Evolutionary conservation across 352 stramenopile species (phyloP).

Genomic region (Globisporangium okanoganense): DNA sequence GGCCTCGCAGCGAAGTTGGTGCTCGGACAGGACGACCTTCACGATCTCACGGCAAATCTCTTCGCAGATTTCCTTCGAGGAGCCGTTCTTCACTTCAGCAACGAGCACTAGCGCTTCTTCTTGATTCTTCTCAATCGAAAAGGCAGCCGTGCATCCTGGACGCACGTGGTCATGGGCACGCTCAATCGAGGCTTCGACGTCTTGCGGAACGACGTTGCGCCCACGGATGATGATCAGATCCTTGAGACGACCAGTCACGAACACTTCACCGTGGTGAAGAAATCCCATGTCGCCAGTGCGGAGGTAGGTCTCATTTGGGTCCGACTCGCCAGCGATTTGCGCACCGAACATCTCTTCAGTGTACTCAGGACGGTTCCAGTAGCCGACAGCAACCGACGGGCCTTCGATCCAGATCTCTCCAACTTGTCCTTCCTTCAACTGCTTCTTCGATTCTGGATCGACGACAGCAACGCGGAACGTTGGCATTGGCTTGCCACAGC

Average conservation of each 20-base stretch:
- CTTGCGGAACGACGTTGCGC: slow-evolving; percentile 72
- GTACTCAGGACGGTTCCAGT: slow-evolving; percentile 70
- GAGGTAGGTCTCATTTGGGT: slow-evolving; percentile 34
- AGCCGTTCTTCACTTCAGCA: slow-evolving; percentile 63
- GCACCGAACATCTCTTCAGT: slow-evolving; percentile 71
- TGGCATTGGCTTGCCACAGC: slow-evolving; percentile 77
- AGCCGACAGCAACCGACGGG: slow-evolving; percentile 62
- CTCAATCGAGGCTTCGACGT: slow-evolving; percentile 72
- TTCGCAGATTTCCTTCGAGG: slow-evolving; percentile 41
- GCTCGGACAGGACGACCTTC: slow-evolving; percentile 56
- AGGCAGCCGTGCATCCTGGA: slow-evolving; percentile 70
- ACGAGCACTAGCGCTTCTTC: slow-evolving; percentile 80
- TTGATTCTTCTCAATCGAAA: slow-evolving; percentile 76
- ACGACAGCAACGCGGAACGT: slow-evolving; percentile 72
- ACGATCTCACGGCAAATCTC: slow-evolving; percentile 66
- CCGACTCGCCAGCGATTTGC: slow-evolving; percentile 38
- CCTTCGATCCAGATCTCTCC: slow-evolving; percentile 94
- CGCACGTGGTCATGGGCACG: slow-evolving; percentile 58
- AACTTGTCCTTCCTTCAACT: slow-evolving; percentile 45
- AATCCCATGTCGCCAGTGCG: slow-evolving; percentile 81
- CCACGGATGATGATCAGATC: slow-evolving; percentile 85
- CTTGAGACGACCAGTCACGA: slow-evolving; percentile 73
- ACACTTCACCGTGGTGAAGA: slow-evolving; percentile 57
- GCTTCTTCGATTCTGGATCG: slow-evolving; percentile 50
- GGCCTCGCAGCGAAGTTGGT: slow-evolving; percentile 64